These are phyloP conservation scores for Begonia peltatifolia DNA, from an alignment of 306 rosid genomes.

Conservation along the genomic window DNA sequence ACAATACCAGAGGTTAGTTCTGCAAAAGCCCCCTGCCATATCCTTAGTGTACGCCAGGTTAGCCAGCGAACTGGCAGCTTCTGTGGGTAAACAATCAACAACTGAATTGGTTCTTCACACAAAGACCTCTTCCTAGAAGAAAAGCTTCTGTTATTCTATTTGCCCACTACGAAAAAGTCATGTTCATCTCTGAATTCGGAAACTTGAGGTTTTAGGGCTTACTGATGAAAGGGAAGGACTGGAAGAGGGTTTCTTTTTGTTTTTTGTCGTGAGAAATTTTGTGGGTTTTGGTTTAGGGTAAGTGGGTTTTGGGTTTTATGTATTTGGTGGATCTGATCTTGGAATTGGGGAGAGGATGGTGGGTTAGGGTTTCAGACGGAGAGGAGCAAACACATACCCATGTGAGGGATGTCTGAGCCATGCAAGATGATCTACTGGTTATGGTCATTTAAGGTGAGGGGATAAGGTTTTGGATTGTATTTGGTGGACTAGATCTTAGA, in stretches of 20 bases:
- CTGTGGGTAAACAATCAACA: too few species aligned
- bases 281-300: neutral
- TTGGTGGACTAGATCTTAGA: slow-evolving; percentile 9
- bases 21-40: too few species aligned
- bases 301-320: slow-evolving; percentile 12
- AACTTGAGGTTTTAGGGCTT: too few species aligned
- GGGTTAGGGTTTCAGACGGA: slow-evolving; percentile 56
- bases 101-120: too few species aligned
- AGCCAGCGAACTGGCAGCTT: too few species aligned
- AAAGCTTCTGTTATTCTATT: too few species aligned
- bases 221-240: too few species aligned
- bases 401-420: slow-evolving; percentile 13
- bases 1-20: too few species aligned
- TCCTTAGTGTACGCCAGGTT: too few species aligned
- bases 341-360: slow-evolving; percentile 4
- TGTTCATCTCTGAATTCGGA: too few species aligned
- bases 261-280: neutral
- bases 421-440: slow-evolving; percentile 5
- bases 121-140: too few species aligned
- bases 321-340: slow-evolving; percentile 29
- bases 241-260: neutral
- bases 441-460: neutral
- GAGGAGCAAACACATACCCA: slow-evolving; percentile 10
- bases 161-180: too few species aligned
- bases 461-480: slow-evolving; percentile 26